A percentile compares a stretch with the other conserved stretches of the same genome.
phyloP scores from a whole-genome alignment of 1,139 yeast species.

The Torulaspora globosa region DNA sequence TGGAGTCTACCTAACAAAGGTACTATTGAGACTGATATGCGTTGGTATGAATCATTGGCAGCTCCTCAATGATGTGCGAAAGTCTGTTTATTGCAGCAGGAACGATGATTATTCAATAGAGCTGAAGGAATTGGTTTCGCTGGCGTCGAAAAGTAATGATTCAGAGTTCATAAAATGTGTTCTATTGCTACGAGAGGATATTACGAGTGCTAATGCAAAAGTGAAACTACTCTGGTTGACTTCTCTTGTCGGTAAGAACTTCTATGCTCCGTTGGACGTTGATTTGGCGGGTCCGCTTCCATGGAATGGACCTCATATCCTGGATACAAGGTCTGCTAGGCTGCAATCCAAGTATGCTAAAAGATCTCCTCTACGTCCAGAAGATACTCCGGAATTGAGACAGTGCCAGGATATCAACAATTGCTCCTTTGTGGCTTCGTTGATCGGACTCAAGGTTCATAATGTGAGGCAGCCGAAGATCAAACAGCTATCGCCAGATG shows the following conservation, averaged over 20 bases:
- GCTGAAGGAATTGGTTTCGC: slow-evolving; percentile 3
- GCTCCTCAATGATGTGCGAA: slow-evolving; percentile 8
- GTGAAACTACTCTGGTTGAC: slow-evolving; percentile 46
- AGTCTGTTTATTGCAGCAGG: slow-evolving; percentile 9
- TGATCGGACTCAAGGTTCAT: slow-evolving; percentile 42
- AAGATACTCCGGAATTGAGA: slow-evolving; percentile 22
- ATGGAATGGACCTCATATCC: slow-evolving; percentile 18
- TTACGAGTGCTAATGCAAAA: slow-evolving; percentile 19
- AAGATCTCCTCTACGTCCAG: slow-evolving; percentile 19
- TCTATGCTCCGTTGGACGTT: slow-evolving; percentile 40
- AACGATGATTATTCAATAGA: not conserved
- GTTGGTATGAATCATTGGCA: slow-evolving; percentile 4
- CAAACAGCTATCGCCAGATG: slow-evolving; percentile 22
- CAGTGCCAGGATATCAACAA: slow-evolving; percentile 59
- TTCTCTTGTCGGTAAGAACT: slow-evolving; percentile 37
- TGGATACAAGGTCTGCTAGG: slow-evolving; percentile 9
- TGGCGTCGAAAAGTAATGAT: slow-evolving; percentile 15
- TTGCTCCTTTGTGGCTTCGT: slow-evolving; percentile 72
- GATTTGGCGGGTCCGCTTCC: slow-evolving; percentile 22
- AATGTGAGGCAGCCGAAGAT: slow-evolving; percentile 28
- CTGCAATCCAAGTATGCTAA: slow-evolving; percentile 20
- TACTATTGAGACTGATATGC: not conserved
- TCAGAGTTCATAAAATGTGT: slow-evolving; percentile 17
- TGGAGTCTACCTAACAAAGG: not conserved
- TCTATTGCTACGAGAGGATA: slow-evolving; percentile 17